Evolutionary conservation across 208 protist species (phyloP).

Genomic region (Acanthamoeba culbertsoni): DNA sequence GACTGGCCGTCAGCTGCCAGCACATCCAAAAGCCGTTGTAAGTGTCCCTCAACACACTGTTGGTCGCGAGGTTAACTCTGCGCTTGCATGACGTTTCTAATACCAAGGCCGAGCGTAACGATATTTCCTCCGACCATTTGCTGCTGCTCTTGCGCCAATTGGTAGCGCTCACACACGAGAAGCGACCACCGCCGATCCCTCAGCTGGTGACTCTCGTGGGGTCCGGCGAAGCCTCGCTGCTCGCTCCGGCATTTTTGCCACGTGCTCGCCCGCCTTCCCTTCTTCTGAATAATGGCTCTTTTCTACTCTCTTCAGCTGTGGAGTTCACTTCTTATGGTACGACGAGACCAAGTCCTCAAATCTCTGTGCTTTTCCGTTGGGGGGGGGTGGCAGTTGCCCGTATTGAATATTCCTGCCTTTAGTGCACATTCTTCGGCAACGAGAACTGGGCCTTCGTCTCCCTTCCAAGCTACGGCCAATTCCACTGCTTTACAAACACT

Average conservation of each 20-base stretch:
- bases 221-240: neutral
- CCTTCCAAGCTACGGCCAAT: slow-evolving; percentile 31
- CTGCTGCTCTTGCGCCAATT: slow-evolving; percentile 4
- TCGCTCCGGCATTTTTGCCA: neutral
- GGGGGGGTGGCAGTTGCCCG: no score
- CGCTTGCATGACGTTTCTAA: neutral
- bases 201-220: neutral
- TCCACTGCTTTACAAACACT: neutral
- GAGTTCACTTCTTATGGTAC: neutral
- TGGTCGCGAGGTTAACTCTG: neutral
- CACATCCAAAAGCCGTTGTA: neutral
- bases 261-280: neutral
- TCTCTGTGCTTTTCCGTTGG: neutral
- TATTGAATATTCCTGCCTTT: neutral
- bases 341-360: no score
- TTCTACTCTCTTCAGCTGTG: neutral
- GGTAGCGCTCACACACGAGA: neutral
- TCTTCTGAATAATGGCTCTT: neutral
- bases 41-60: neutral
- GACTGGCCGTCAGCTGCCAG: neutral
- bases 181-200: neutral
- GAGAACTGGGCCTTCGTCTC: neutral
- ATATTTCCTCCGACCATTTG: neutral
- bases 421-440: neutral
- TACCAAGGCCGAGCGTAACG: neutral